phyloP scores from a whole-genome alignment of 31 red algal species.

The Endocladia muricata region DNA sequence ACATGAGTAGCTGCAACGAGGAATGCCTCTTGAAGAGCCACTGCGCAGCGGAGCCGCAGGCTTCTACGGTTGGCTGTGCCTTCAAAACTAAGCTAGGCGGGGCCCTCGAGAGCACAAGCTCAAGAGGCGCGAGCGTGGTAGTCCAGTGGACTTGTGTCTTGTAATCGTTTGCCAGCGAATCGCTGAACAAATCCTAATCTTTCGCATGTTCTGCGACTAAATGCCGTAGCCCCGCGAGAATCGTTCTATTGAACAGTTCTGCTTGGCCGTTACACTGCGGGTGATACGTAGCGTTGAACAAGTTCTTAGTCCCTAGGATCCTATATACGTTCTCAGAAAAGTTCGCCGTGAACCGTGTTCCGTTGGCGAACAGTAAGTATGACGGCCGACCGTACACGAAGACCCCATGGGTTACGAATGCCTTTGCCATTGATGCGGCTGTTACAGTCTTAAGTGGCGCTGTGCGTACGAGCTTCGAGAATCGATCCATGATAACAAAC shows the following conservation, averaged over 20 bases:
- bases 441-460: not conserved
- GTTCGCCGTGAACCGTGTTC: constrained; percentile 6
- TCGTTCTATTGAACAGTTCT: constrained; percentile 9
- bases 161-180: not conserved
- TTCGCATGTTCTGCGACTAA: not conserved
- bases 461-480: too few species aligned
- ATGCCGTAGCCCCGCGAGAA: not conserved
- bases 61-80: too few species aligned
- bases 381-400: not conserved
- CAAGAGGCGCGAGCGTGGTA: not conserved
- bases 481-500: too few species aligned
- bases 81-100: not conserved
- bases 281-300: constrained; percentile 13
- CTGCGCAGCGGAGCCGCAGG: not conserved
- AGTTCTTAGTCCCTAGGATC: not conserved
- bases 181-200: not conserved
- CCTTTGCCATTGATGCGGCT: not conserved
- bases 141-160: not conserved
- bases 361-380: constrained; percentile 8
- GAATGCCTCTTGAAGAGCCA: not conserved
- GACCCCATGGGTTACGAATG: not conserved
- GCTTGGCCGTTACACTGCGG: too few species aligned
- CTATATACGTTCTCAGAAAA: not conserved
- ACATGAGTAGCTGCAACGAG: not conserved
- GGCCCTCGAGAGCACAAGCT: not conserved